Evolutionary conservation across 306 rosid genomes (phyloP), one percentile per base, ranked within the genome.

Genomic region (Quercus parvula): DNA sequence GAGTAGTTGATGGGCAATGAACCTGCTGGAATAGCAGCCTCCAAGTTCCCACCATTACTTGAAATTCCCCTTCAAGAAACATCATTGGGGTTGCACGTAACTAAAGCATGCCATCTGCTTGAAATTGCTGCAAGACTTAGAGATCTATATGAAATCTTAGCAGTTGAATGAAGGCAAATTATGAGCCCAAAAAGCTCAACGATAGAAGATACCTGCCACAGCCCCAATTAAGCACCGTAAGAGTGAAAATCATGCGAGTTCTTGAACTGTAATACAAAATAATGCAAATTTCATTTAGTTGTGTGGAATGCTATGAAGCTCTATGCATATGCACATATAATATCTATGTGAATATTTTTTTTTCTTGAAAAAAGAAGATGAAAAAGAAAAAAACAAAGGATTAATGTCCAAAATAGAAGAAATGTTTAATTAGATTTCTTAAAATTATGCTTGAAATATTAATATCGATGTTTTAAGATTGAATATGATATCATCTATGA

Each of bases 101-200:
- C 85, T 62, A 83, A 44, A 59, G 91, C 91, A 62, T 87, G 91
- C 91, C 88, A 87, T 85, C 83, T 75, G 79, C 85, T 85, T 12
- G 89, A 71, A 19, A 85, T 78, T n/a, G 89, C 81, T 44, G 85
- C 82, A 15, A 82, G 86, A 33, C 82, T 85, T 72, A 83, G 86
- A 8, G 91, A 87, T 73, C 91, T 74, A 49, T 83, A 89, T 35
- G 91, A 81, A 56, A 88, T 85, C 70, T 85, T 88, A 5, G 91
- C 77, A 14, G 87, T 87, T 14, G 86, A 86, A 58, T 88, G 85
- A 19, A 88, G 79, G 75, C 84, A 68, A 54, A 88, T 79, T 33
- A 85, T 71, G 30, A 88, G 52, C 70, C 91, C 91, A 61, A 70
- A 82, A 11, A 85, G 82, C 83, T 88, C 85, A 69, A 82, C 83